Evolutionary conservation across 805 yeast species (phyloP), one percentile per base, ranked within the genome.

Genomic region (Hanseniaspora hatyaiensis): DNA sequence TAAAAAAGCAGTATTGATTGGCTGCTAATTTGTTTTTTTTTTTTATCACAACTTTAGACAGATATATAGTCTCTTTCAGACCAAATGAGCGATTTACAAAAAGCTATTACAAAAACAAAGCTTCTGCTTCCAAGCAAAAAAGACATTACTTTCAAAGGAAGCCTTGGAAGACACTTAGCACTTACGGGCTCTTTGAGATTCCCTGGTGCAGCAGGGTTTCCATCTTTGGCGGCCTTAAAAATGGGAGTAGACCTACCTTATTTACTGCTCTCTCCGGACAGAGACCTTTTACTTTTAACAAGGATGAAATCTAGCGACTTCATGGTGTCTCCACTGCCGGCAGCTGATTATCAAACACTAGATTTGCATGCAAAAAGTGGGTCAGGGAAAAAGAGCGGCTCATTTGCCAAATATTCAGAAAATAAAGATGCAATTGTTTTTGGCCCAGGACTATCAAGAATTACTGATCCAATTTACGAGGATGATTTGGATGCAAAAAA

Each of bases 201-300:
- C 24, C 49, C 49, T 3, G 49, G 49, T 2, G 49, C 49, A 6
- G 41, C 42, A 8, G 24, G 33, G 1, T 45, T 45, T 24, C 49
- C 49, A 4, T 40, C 49, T 1, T 4, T 45, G 11, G 29, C 49
- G n/a, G 49, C 49, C 6, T 31, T 45, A 16, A 29, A 45, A 30
- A 37, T 45, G 49, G 49, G 49, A 15, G 49, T 45, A 19, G 49
- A 45, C 30, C 20, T 45, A 8, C 40, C 49, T 3, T 45, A 45
- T 30, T 19, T 45, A 9, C 32, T 45, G 2, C 18, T 45, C 13
- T 34, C 49, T 2, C 49, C 49, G 5, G 49, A 45, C 22, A 20
- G 34, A 19, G 33, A 45, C 12, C 18, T 45, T 9, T 13, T 45
- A 1, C 24, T 45, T 9, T 15, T 45, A 5, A 30, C 49, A 9